Conservation (phyloP, 352 stramenopile genomes). For the Pythium sukuiense region DNA sequence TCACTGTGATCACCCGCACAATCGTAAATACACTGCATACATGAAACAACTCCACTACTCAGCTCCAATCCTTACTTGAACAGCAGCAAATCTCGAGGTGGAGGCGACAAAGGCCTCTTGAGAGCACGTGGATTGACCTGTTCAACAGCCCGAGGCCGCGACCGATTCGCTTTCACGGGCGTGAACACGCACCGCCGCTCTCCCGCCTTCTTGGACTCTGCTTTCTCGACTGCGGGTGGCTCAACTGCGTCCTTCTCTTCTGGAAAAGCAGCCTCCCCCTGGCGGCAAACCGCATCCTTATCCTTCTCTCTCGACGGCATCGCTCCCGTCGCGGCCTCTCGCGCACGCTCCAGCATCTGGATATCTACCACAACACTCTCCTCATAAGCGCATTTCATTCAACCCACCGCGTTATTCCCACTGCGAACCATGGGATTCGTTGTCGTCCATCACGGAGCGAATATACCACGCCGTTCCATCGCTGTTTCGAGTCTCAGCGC, state of each 20-base stretch:
- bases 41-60: too few species aligned
- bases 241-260: neutral
- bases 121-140: neutral
- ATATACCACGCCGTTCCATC: constrained; percentile 56
- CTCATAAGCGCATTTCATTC: neutral
- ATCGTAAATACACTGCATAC: too few species aligned
- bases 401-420: neutral
- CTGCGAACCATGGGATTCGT: constrained; percentile 50
- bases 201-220: neutral
- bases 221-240: neutral
- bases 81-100: constrained; percentile 27
- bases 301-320: neutral
- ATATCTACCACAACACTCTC: constrained; percentile 37
- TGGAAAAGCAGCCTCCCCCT: too few species aligned
- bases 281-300: too few species aligned
- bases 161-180: constrained; percentile 46
- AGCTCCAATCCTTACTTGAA: constrained; percentile 37
- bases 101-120: constrained; percentile 5
- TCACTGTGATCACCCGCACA: too few species aligned
- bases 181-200: constrained; percentile 54
- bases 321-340: constrained; percentile 23
- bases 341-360: constrained; percentile 48
- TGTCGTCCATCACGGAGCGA: constrained; percentile 36
- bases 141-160: neutral
- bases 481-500: neutral